Base-by-base conservation (phyloP, 1,284 basidiomycete genomes). In the Fomes fomentarius region DNA sequence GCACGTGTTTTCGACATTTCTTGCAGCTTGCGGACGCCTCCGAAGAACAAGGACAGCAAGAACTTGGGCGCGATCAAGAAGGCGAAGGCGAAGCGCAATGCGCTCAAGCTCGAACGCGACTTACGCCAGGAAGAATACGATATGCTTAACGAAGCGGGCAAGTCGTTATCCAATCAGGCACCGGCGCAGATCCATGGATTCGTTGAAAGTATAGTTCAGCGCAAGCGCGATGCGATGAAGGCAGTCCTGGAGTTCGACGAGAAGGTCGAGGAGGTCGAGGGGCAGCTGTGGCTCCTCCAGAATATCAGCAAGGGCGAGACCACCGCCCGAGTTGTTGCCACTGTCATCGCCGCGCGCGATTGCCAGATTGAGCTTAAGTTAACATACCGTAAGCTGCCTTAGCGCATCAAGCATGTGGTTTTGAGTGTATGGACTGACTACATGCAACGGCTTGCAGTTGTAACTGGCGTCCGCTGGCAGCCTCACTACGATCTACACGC, bases 401-500 rank as follows among this genome's bases (percentile, higher is more conserved):
- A 19, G 17, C 7, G 12, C 21, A 15, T 10, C 21, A 14, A 21
- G 9, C 6, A 21, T n/a, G n/a, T n/a, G n/a, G n/a, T n/a, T n/a
- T n/a, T n/a, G n/a, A n/a, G n/a, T n/a, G 11, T 15, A 19, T 24
- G 31, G 12, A n/a, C 26, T 37, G 11, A 37, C 35, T 4, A 8
- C 3, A n/a, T 24, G 12, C n/a, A 21, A 22, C 6, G 10, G 2
- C n/a, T 10, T 45, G 3, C 58, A 85, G 83, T 82, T 48, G 82
- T 85, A 14, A 69, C 62, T 41, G 69, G 77, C 37, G 80, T 78
- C 0, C 63, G 63, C 14, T 85, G 84, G 84, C 63, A 68, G n/a
- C 78, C 83, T 1, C 73, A 74, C 4, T 86, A 86, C 63, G 84
- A 86, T 47, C 71, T 87, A 0, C 77, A 82, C 50, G 81, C 82